Conservation (phyloP, 257 asterid species). For the Fraxinus anomala region DNA sequence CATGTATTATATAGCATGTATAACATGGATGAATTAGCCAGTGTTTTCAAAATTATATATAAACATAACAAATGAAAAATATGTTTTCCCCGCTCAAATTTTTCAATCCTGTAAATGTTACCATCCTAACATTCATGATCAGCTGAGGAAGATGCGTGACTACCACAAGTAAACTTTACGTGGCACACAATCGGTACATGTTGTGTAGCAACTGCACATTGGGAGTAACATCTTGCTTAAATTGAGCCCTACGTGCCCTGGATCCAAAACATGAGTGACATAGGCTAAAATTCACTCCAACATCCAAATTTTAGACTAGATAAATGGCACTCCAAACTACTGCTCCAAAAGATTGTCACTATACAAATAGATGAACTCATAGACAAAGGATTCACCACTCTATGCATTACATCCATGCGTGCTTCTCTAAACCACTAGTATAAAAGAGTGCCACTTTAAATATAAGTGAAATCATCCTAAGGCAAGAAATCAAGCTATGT, state of each 20-base stretch:
- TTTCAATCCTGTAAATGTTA: too few species aligned
- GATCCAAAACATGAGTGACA: neutral
- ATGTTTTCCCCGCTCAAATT: too few species aligned
- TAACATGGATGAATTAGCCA: too few species aligned
- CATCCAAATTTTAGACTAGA: neutral
- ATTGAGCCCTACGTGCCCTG: neutral
- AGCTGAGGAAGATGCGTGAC: too few species aligned
- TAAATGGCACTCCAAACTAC: neutral
- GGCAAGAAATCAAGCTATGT: too few species aligned
- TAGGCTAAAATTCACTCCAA: neutral
- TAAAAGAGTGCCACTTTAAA: neutral
- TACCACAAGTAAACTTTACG: neutral
- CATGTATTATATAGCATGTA: too few species aligned
- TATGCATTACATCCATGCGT: neutral
- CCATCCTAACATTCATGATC: too few species aligned
- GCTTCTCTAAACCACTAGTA: neutral
- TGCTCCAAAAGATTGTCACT: neutral
- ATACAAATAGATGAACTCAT: neutral
- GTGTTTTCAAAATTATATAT: too few species aligned
- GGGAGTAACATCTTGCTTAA: neutral
- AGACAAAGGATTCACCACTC: neutral
- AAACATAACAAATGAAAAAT: too few species aligned
- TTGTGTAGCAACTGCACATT: neutral
- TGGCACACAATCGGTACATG: neutral
- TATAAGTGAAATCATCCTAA: too few species aligned